These are phyloP conservation scores for Azolla pinnata DNA, from an alignment of 75 land plant species.

Conservation along the genomic window DNA sequence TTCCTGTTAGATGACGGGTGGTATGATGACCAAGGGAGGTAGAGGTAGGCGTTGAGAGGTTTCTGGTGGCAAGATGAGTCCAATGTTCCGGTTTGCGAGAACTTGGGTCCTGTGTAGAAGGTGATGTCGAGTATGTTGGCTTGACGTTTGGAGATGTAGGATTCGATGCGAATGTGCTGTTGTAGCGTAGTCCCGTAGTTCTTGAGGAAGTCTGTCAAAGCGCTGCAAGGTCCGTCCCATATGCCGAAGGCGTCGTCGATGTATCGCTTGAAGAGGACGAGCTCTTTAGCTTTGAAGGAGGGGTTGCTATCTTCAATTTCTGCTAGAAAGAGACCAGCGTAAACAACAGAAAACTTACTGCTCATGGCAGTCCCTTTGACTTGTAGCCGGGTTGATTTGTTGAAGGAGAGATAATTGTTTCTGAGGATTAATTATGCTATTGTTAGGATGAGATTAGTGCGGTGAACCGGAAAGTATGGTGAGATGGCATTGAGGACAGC, in stretches of 20 bases:
- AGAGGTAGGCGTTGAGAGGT: slow-evolving; percentile 4
- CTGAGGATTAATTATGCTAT: neutral
- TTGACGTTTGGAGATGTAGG: neutral
- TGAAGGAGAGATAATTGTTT: neutral
- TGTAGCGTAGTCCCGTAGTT: neutral
- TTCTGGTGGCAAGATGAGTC: slow-evolving; percentile 4
- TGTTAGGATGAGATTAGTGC: neutral
- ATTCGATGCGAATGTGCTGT: neutral
- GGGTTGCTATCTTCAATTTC: neutral
- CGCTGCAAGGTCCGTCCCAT: neutral
- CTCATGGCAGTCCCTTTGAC: slow-evolving; percentile 14
- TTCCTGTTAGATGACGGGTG: too few relatives aligned
- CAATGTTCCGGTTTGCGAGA: neutral
- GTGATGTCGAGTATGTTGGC: neutral
- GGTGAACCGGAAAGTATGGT: neutral
- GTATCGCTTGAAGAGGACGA: neutral
- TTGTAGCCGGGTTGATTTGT: neutral
- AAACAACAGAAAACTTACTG: slow-evolving; percentile 11
- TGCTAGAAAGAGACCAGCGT: slow-evolving; percentile 8
- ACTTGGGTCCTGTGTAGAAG: slow-evolving; percentile 2
- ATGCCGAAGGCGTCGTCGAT: slow-evolving; percentile 10
- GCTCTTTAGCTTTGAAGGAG: neutral
- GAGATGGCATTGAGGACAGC: neutral
- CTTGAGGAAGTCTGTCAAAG: neutral
- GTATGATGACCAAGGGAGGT: slow-evolving; percentile 1